phyloP scores from a whole-genome alignment of 2,329 filamentous ascomycete genomes.

The Claviceps sp. region DNA sequence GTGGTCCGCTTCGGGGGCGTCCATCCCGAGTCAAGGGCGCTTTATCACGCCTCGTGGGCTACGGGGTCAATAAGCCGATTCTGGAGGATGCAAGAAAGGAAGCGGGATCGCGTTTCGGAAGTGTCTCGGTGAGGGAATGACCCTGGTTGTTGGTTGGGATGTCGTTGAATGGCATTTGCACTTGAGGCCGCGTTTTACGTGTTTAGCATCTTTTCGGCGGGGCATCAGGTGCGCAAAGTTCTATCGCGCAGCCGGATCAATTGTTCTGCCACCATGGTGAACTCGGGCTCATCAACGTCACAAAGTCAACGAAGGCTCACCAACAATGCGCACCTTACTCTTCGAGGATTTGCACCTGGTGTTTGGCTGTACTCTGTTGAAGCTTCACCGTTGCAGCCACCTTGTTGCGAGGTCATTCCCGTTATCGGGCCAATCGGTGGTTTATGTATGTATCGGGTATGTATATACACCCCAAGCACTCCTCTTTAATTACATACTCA shows the following conservation, averaged over 20 bases:
- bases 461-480: too few species aligned
- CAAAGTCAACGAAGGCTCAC: background rate
- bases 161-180: too few species aligned
- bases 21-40: constrained; percentile 29
- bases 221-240: background rate
- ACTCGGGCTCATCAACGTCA: background rate
- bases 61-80: background rate
- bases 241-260: background rate
- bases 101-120: too few species aligned
- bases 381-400: background rate
- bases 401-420: too few species aligned
- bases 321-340: background rate
- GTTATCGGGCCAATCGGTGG: too few species aligned
- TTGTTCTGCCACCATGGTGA: background rate
- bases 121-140: too few species aligned
- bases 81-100: too few species aligned
- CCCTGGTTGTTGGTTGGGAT: background rate
- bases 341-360: too few species aligned
- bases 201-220: background rate
- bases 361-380: background rate
- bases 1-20: constrained; percentile 44
- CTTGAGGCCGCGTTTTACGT: too few species aligned
- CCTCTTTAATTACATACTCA: too few species aligned
- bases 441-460: too few species aligned
- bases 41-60: too few species aligned